Evolutionary conservation across 441 rosid genomes (phyloP).

Genomic region (Pelargonium myrrhifolium): DNA sequence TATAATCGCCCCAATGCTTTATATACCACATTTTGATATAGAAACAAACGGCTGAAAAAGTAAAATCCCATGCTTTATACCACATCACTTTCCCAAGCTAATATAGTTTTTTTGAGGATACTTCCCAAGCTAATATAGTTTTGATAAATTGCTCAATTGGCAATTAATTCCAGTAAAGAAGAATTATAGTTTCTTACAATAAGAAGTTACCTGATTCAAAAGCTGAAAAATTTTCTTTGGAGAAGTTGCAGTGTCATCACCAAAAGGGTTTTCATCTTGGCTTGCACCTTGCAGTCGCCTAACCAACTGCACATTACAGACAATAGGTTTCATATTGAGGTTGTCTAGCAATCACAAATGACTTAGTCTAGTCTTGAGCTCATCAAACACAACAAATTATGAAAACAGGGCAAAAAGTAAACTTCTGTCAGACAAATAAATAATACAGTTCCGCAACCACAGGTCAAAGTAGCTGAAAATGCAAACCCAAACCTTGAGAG

Average conservation of each 20-base stretch:
- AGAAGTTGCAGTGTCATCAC: slow-evolving; percentile 63
- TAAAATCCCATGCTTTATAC: no score
- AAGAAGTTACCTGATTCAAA: slow-evolving; percentile 55
- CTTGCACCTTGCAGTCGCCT: slow-evolving; percentile 52
- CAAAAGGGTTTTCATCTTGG: slow-evolving; percentile 94
- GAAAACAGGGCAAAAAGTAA: neutral
- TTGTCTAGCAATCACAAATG: no score
- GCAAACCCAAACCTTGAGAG: slow-evolving; percentile 64
- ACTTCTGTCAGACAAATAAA: slow-evolving; percentile 4
- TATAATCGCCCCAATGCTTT: no score
- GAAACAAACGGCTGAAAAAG: no score
- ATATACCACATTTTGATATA: no score
- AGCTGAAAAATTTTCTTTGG: slow-evolving; percentile 84
- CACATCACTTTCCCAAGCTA: no score
- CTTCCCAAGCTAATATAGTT: no score
- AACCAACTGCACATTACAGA: slow-evolving; percentile 45
- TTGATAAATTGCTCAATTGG: no score
- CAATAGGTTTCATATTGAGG: slow-evolving; percentile 2
- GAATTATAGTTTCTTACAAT: neutral
- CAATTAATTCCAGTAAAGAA: neutral
- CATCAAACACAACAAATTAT: no score
- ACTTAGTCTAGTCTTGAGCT: no score
- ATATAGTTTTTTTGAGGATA: no score
- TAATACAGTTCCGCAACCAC: neutral
- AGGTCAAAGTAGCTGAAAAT: slow-evolving; percentile 7